Evolutionary conservation across 2,329 filamentous ascomycete species (phyloP).

Genomic region (Epichloe gansuensis): DNA sequence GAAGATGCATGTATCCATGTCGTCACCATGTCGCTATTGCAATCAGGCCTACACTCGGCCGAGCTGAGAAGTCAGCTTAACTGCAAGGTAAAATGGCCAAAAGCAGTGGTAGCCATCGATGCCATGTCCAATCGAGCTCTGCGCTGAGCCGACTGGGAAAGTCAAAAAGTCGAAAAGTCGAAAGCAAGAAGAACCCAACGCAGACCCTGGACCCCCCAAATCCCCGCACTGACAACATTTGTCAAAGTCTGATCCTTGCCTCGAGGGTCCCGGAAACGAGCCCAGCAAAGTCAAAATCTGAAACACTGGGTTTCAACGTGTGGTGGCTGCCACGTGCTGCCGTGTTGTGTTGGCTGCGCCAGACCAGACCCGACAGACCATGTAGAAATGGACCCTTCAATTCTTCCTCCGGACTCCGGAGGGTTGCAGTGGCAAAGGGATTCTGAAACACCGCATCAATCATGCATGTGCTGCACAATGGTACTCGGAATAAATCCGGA

Average conservation of each 20-base stretch:
- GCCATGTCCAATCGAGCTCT: background rate
- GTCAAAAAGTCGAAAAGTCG: background rate
- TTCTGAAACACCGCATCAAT: background rate
- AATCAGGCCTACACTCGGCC: too few species aligned
- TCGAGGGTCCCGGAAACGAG: too few species aligned
- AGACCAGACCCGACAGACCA: background rate
- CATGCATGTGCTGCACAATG: background rate
- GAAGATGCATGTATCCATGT: too few species aligned
- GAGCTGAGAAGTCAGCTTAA: background rate
- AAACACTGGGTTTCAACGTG: background rate
- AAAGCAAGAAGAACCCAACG: too few species aligned
- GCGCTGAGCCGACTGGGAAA: background rate
- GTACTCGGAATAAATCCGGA: background rate
- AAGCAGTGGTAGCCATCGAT: background rate
- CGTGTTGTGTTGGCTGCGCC: background rate
- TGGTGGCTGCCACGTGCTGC: slow-evolving; percentile 4
- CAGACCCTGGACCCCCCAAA: too few species aligned
- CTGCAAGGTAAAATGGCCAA: too few species aligned
- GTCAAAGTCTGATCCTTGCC: background rate
- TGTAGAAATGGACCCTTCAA: too few species aligned
- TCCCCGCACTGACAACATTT: background rate
- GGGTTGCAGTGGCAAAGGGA: background rate
- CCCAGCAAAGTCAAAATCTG: background rate
- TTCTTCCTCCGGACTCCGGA: too few species aligned
- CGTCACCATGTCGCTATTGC: too few species aligned